A percentile compares a stretch with the other conserved stretches of the same genome.
These are phyloP conservation scores for Oidiodendron maius DNA, from an alignment of 495 filamentous ascomycete species.

Conservation along the genomic window DNA sequence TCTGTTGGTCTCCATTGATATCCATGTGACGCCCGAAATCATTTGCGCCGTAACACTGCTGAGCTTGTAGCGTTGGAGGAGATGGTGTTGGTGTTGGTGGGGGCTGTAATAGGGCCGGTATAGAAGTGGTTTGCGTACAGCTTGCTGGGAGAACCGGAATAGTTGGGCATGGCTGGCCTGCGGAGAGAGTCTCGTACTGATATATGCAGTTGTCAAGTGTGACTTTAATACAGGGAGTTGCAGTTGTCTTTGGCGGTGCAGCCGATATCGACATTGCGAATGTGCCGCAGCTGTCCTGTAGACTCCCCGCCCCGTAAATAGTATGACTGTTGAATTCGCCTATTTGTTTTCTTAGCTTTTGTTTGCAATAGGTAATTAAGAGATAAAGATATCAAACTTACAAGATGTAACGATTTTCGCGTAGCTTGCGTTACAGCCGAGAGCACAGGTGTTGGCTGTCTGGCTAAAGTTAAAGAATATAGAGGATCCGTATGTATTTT, in stretches of 20 bases:
- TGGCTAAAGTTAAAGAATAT: constrained; percentile 3
- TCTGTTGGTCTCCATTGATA: constrained; percentile 1
- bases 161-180: too few species aligned
- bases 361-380: background rate
- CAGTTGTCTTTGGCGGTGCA: too few species aligned
- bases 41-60: constrained; percentile 4
- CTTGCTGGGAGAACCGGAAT: too few species aligned
- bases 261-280: too few species aligned
- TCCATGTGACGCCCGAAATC: background rate
- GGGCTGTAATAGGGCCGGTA: constrained; percentile 1
- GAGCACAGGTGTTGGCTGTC: constrained; percentile 4
- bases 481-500: constrained; percentile 1
- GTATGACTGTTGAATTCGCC: too few species aligned
- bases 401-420: background rate
- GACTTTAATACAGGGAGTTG: background rate
- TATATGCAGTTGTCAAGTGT: too few species aligned
- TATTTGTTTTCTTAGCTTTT: background rate
- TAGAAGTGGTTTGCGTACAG: too few species aligned
- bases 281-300: constrained; percentile 6
- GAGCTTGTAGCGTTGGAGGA: constrained; percentile 1
- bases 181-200: too few species aligned
- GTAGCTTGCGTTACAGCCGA: constrained; percentile 5
- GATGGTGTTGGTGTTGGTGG: constrained; percentile 1
- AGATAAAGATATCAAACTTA: constrained; percentile 3
- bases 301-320: constrained; percentile 4